Evolutionary conservation across 2,329 filamentous ascomycete species (phyloP), one percentile per base, ranked within the genome.

Genomic region (Phyllosticta paracitricarpa): DNA sequence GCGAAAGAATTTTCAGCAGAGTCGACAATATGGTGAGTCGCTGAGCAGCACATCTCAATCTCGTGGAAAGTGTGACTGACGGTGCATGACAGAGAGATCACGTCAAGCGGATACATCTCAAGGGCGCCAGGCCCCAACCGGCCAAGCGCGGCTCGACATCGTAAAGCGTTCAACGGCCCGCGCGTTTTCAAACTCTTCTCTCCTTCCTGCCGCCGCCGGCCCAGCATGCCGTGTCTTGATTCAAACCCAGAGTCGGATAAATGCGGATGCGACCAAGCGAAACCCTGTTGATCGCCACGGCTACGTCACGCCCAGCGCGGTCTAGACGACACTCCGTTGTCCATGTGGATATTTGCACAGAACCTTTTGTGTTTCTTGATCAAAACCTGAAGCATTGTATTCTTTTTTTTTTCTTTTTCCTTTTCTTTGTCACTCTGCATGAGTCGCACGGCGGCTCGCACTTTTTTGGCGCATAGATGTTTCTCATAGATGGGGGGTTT

Each of bases 11-110:
- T 2, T 85, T 86, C 68, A 84, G 81, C 69, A 76, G 83, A 33
- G 79, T 84, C 25, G 83, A 85, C 68, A 85, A 85, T 64, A 85
- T 85, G 83, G 78, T 80, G 71, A 68, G 75, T 62, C 55, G 28
- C 4, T 7, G 9, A 6, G 2, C 3, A 7, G 28, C 17, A 35
- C 28, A 57, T 55, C 53, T 28, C 9, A 54, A 54, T 51, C n/a
- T 26, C 54, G 40, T 54, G 51, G 8, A 26, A 53, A 25, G 8
- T 33, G 25, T 14, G 14, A 30, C 58, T 61, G 56, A 61, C 58
- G 25, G 12, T 8, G 7, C 17, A 17, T 24, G 35, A 61, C 63
- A 75, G 73, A 68, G 73, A 67, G 73, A 75, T 63, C 73, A 75
- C 58, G 73, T 75, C 22, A 75, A 75, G 63, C 68, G 73, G 51